These are phyloP conservation scores for Candida dajiaensis DNA, from an alignment of 805 yeast species.

Conservation along the genomic window DNA sequence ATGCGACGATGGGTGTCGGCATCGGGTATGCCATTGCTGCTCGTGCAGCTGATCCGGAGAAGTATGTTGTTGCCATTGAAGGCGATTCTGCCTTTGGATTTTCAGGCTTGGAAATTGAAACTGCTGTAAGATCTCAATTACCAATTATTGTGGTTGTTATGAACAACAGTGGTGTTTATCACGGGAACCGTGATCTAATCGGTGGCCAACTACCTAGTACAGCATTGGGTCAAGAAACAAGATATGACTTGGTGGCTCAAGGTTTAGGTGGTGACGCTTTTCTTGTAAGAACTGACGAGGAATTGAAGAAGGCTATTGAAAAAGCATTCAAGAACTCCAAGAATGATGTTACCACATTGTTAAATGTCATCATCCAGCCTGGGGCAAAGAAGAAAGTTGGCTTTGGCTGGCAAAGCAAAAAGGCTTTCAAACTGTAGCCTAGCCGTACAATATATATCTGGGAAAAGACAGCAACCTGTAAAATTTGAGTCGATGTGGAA, in stretches of 20 bases:
- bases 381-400: slow-evolving; percentile 49
- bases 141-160: slow-evolving; percentile 57
- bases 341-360: slow-evolving; percentile 34
- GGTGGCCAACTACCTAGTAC: slow-evolving; percentile 45
- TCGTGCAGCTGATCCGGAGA: slow-evolving; percentile 37
- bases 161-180: slow-evolving; percentile 72
- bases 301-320: slow-evolving; percentile 31
- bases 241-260: slow-evolving; percentile 50
- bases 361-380: slow-evolving; percentile 59
- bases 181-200: slow-evolving; percentile 43
- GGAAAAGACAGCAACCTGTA: no score
- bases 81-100: slow-evolving; percentile 81
- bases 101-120: slow-evolving; percentile 68
- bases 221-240: slow-evolving; percentile 48
- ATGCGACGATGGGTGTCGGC: slow-evolving; percentile 76
- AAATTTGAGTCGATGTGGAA: no score
- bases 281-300: slow-evolving; percentile 35
- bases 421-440: slow-evolving; percentile 10
- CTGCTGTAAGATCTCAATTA: slow-evolving; percentile 48
- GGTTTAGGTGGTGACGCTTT: slow-evolving; percentile 55
- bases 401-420: slow-evolving; percentile 67
- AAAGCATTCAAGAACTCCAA: slow-evolving; percentile 29
- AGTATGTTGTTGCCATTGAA: slow-evolving; percentile 51
- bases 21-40: slow-evolving; percentile 66
- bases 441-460: no score